Evolutionary conservation across 768 basidiomycete genomes (phyloP).

Genomic region (Amanita muscaria): DNA sequence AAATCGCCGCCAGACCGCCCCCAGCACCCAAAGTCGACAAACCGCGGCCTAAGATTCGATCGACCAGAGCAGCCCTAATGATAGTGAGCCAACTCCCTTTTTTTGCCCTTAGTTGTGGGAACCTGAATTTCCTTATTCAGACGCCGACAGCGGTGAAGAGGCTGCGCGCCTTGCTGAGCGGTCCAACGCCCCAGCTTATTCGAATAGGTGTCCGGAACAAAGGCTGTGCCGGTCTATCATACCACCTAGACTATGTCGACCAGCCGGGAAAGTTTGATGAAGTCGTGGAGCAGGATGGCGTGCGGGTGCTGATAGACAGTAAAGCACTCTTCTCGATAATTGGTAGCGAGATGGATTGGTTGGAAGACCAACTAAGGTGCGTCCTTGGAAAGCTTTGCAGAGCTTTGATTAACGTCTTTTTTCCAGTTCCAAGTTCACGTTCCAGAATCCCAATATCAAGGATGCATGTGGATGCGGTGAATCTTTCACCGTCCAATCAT

Average conservation of each 20-base stretch:
- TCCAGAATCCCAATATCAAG: conserved; percentile 89
- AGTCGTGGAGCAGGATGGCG: conserved; percentile 91
- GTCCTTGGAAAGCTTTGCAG: conserved; percentile 18
- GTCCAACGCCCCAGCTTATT: conserved; percentile 85
- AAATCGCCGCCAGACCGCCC: conserved; percentile 64
- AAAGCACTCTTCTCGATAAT: conserved; percentile 98
- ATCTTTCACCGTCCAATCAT: conserved; percentile 65
- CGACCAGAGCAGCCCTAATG: conserved; percentile 69
- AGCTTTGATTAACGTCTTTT: conserved; percentile 7
- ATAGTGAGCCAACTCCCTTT: conserved; percentile 40
- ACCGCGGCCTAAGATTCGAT: conserved; percentile 53
- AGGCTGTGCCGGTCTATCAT: conserved; percentile 84
- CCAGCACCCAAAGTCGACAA: conserved; percentile 57
- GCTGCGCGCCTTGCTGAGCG: conserved; percentile 62
- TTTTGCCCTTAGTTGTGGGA: conserved; percentile 1
- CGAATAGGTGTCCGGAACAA: conserved; percentile 95
- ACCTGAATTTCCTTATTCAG: conserved; percentile 30
- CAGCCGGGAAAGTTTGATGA: conserved; percentile 89
- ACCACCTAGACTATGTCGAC: conserved; percentile 94
- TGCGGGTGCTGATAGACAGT: conserved; percentile 88
- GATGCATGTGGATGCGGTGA: conserved; percentile 95
- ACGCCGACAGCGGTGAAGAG: conserved; percentile 71
- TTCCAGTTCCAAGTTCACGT: conserved; percentile 67
- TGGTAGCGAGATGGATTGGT: conserved; percentile 99
- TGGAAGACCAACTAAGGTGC: conserved; percentile 83